Evolutionary conservation across 2,329 filamentous ascomycete genomes (phyloP), one percentile per base, ranked within the genome.

Genomic region (Ascochyta fabae): DNA sequence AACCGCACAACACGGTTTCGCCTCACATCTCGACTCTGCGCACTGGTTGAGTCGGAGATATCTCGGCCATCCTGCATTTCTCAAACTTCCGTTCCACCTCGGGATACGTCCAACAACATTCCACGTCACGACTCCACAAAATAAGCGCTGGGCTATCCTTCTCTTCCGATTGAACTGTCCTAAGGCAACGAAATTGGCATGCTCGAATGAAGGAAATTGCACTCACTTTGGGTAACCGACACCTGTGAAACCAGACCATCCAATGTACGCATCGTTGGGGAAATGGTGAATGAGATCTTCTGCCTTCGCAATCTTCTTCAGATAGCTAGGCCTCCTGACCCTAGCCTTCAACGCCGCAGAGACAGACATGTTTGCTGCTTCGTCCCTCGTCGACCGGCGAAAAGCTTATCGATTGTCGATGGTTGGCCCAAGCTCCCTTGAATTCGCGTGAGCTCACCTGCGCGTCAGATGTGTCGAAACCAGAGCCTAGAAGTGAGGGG

Each of bases 171-270:
- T n/a, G 38, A 44, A 34, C 15, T 29, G 12, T 15, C 24, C 4
- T 8, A 6, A 26, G 8, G 13, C 23, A 6, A 36, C n/a, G 23
- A n/a, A 49, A 31, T n/a, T 12, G 13, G 23, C 29, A 41, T 27
- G 40, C 29, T 16, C 13, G 34, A 40, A 15, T 3, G 10, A 26
- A 38, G 12, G 27, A 9, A 5, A n/a, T 9, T 42, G 29, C 29
- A 80, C 85, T 68, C 79, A 90, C 89, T 95, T 95, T 61, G 91
- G 91, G 79, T 95, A 95, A 56, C 91, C 91, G 49, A 96, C 91
- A 67, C 91, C 92, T 12, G 92, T 96, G 78, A 96, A 96, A 9
- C 92, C 92, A 61, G 88, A 92, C 92, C 92, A 96, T 69, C 92
- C 92, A 68, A 96, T 86, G 76, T 95, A 95, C n/a, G 90, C 79